Evolutionary conservation across 139 green algal genomes (phyloP).

Genomic region (Tetraselmis striata): DNA sequence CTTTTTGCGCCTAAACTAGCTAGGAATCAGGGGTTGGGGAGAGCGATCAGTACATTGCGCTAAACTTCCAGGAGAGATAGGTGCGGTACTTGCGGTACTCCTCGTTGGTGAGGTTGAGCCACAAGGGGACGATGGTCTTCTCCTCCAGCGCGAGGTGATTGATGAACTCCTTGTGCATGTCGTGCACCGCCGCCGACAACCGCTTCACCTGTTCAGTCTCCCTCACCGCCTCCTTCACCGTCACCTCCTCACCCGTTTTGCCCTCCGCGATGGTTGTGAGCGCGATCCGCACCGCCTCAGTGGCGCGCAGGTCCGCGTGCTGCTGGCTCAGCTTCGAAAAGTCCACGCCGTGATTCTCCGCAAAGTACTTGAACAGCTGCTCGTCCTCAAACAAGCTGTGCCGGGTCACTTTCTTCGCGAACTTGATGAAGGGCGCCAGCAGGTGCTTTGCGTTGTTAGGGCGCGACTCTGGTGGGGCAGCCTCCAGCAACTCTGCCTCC

Average conservation of each 20-base stretch:
- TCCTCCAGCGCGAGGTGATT: constrained; percentile 1
- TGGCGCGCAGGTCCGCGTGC: neutral
- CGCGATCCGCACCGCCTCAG: neutral
- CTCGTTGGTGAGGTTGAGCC: constrained; percentile 2
- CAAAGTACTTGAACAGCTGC: constrained; percentile 14
- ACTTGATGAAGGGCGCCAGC: neutral
- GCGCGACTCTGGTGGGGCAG: too few species aligned
- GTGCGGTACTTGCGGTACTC: constrained; percentile 4
- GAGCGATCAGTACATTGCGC: constrained; percentile 3
- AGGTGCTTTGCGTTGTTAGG: neutral
- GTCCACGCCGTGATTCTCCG: constrained; percentile 1
- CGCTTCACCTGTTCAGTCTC: too few species aligned
- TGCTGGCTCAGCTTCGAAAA: neutral
- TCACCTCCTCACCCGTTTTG: neutral
- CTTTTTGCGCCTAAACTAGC: too few species aligned
- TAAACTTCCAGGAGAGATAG: constrained; percentile 4
- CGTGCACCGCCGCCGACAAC: neutral
- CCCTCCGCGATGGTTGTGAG: neutral
- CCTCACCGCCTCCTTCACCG: neutral
- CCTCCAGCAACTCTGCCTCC: neutral
- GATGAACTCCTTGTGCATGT: neutral
- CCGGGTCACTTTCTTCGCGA: neutral
- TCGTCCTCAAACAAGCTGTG: constrained; percentile 8
- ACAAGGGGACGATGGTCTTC: neutral
- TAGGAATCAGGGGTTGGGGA: too few species aligned